Base-by-base conservation (phyloP, 2,329 filamentous ascomycete species). In the Ophiocordyceps camponoti-saundersi region DNA sequence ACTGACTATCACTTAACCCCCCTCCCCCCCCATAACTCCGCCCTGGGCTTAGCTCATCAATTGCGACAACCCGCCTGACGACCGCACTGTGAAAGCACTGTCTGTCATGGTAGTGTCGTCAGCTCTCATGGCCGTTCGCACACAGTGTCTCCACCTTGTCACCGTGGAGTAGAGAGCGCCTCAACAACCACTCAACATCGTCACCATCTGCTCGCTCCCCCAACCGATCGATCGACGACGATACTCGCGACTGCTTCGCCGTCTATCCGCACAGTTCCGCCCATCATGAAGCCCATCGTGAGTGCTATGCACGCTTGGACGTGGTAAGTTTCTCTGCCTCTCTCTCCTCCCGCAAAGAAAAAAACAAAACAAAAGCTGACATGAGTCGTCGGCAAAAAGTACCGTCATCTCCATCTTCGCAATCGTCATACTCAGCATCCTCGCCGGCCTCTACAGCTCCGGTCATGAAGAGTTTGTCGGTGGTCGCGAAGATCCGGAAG, bases 261-360 rank as follows among this genome's bases (percentile, higher is more conserved):
- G 15, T 36, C 32, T 6, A 8, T 15, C 32, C 32, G 32, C 32
- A 16, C 32, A 3, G 32, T 15, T 36, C 43, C 43, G 49, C 48
- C 65, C 70, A 77, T 59, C 61, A 95, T 95, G 89, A 95, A 95
- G 81, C 89, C 90, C 56, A 72, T 96, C 61, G 85, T 96, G 57
- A 84, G 86, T 61, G 82, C 87, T 55, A 77, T 89, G 70, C 89
- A 94, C 70, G 90, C 89, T 60, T 95, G 89, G 88, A 86, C 81
- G 71, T 95, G 89, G 89, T 95, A 72, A 61, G 79, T 64, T 49
- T 29, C 23, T 26, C 20, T 20, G 21, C 7, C 7, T 23, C 42
- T 13, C 20, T 42, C 40, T 29, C 5, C 26, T 29, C 26, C 26
- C 7, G 15, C 11, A 15, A 20, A 42, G 15, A 22, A 13, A 13